Conservation (phyloP, 768 basidiomycete genomes). For the Amanita rimosa region DNA sequence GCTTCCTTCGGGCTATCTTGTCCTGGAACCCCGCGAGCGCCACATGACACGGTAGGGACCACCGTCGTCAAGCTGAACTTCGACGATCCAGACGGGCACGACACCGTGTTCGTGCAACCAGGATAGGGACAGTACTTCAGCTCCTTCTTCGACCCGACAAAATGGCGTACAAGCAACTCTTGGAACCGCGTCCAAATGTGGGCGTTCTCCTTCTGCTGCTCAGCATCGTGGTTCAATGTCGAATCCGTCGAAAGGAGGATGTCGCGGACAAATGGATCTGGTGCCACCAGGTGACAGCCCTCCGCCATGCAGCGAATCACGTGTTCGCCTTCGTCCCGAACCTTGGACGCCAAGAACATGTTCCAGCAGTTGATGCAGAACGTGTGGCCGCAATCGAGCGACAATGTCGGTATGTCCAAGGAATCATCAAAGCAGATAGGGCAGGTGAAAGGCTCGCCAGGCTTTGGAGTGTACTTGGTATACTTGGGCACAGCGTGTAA, state of each 20-base stretch:
- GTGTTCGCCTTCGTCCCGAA: slow-evolving; percentile 72
- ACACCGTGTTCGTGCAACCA: slow-evolving; percentile 88
- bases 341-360: slow-evolving; percentile 69
- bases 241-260: slow-evolving; percentile 27
- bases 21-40: slow-evolving; percentile 39
- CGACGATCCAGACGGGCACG: slow-evolving; percentile 72
- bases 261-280: slow-evolving; percentile 50
- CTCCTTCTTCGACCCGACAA: slow-evolving; percentile 71
- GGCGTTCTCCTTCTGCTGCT: slow-evolving; percentile 28
- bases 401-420: slow-evolving; percentile 43
- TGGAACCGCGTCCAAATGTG: slow-evolving; percentile 63
- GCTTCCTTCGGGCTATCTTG: slow-evolving; percentile 13
- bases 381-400: slow-evolving; percentile 72
- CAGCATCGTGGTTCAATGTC: slow-evolving; percentile 12
- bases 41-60: slow-evolving; percentile 86
- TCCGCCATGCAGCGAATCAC: slow-evolving; percentile 73
- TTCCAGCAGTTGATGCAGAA: slow-evolving; percentile 84
- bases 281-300: slow-evolving; percentile 52
- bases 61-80: slow-evolving; percentile 63
- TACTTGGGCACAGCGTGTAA: slow-evolving; percentile 17
- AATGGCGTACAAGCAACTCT: slow-evolving; percentile 82
- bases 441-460: slow-evolving; percentile 61
- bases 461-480: slow-evolving; percentile 18
- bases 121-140: slow-evolving; percentile 96
- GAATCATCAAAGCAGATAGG: slow-evolving; percentile 88